These are phyloP conservation scores for Penicillium sp. DNA, from an alignment of 2,329 filamentous ascomycete genomes.

Conservation along the genomic window DNA sequence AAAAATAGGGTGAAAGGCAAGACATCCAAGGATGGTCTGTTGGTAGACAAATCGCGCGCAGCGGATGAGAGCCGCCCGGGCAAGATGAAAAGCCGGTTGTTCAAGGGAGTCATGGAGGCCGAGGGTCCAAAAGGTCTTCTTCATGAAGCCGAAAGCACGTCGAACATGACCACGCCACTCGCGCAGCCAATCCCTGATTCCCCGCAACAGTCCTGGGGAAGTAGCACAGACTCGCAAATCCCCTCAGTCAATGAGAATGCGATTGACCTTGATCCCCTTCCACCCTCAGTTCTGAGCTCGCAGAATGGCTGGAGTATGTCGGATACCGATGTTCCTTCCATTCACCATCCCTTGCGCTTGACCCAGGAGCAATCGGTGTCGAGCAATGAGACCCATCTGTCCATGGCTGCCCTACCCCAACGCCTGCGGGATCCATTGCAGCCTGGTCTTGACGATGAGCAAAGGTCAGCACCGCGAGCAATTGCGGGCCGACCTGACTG, in stretches of 20 bases:
- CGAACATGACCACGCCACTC: slow-evolving; percentile 63
- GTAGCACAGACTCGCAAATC: slow-evolving; percentile 38
- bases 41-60: slow-evolving; percentile 35
- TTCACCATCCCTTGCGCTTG: slow-evolving; percentile 20
- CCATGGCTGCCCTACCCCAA: slow-evolving; percentile 33
- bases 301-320: slow-evolving; percentile 44
- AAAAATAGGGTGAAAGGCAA: slow-evolving; percentile 34
- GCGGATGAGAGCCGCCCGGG: slow-evolving; percentile 43
- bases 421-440: slow-evolving; percentile 32
- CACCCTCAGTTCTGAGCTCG: slow-evolving; percentile 51
- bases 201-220: slow-evolving; percentile 40
- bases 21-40: slow-evolving; percentile 39
- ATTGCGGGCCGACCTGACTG: slow-evolving; percentile 48
- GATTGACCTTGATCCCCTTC: slow-evolving; percentile 49
- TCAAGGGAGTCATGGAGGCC: slow-evolving; percentile 51
- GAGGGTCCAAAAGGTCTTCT: slow-evolving; percentile 41
- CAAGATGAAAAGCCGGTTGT: slow-evolving; percentile 50
- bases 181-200: slow-evolving; percentile 56
- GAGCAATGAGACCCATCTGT: slow-evolving; percentile 33
- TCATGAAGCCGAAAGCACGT: slow-evolving; percentile 56
- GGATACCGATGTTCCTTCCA: slow-evolving; percentile 30
- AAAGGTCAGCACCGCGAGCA: slow-evolving; percentile 50
- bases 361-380: slow-evolving; percentile 34
- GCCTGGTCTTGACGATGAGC: slow-evolving; percentile 36
- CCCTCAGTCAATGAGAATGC: slow-evolving; percentile 43